Percentiles rank a stretch among this genome's conserved stretches.
Conservation (phyloP, 208 protist genomes). For the Tritrichomonas musculus region DNA sequence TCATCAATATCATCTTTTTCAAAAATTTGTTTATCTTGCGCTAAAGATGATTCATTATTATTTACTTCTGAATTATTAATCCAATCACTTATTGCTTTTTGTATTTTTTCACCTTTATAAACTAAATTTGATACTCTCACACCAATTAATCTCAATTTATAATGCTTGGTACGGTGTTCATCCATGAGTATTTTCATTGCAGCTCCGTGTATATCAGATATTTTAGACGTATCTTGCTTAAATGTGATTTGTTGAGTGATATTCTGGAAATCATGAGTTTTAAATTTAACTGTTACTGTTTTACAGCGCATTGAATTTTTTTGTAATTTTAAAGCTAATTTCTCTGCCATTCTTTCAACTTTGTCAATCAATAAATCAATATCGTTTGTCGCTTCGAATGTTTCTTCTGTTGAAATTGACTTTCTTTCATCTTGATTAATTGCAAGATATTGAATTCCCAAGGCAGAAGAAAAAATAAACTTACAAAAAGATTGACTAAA, state of each 20-base stretch:
- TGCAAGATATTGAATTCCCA: not conserved
- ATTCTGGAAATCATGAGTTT: not conserved
- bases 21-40: no score
- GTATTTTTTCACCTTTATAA: not conserved
- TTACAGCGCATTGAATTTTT: not conserved
- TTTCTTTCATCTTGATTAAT: not conserved
- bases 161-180: not conserved
- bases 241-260: not conserved
- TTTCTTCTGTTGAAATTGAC: not conserved
- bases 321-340: not conserved
- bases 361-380: not conserved
- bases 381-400: constrained; percentile 1
- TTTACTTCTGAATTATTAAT: no score
- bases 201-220: not conserved
- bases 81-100: not conserved
- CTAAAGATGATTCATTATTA: no score
- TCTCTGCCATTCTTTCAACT: not conserved
- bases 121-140: not conserved
- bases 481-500: not conserved
- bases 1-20: no score
- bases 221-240: not conserved
- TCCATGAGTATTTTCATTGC: not conserved
- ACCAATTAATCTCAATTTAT: not conserved
- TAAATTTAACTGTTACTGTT: not conserved
- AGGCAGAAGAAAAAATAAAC: not conserved